phyloP scores from a whole-genome alignment of 164 flowering plant species.

The Chimonanthus praecox region DNA sequence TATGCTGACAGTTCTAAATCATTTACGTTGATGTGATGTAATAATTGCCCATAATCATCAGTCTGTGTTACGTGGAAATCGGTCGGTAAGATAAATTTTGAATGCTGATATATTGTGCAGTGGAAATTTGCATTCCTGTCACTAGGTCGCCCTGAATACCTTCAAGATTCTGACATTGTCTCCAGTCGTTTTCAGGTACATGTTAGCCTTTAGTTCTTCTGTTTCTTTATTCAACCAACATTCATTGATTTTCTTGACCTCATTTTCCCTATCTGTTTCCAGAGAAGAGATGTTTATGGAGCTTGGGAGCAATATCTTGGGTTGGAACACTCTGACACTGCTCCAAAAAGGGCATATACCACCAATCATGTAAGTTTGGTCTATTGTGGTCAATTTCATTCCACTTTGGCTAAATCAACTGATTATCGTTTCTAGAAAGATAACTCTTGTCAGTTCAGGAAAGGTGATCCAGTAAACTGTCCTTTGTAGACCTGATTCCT shows the following conservation, averaged over 20 bases:
- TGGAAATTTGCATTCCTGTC: constrained; percentile 93
- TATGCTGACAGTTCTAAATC: neutral
- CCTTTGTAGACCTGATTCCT: neutral
- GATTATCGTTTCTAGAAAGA: neutral
- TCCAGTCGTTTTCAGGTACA: constrained; percentile 83
- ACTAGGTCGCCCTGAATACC: constrained; percentile 84
- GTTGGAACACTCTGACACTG: constrained; percentile 84
- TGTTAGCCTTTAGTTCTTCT: neutral
- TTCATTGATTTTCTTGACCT: neutral
- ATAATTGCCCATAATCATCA: neutral
- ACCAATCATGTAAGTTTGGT: constrained; percentile 63
- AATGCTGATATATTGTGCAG: constrained; percentile 30
- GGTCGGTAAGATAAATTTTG: neutral
- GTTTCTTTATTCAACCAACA: neutral
- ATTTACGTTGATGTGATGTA: neutral
- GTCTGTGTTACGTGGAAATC: neutral
- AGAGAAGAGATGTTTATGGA: constrained; percentile 96
- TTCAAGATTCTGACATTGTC: constrained; percentile 69
- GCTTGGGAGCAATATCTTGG: constrained; percentile 99
- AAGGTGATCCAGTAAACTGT: neutral
- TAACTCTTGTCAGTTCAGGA: neutral
- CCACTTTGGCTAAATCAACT: neutral
- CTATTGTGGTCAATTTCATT: neutral
- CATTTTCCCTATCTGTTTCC: constrained; percentile 7
- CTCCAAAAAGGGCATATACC: constrained; percentile 84